Evolutionary conservation across 331 rosid genomes (phyloP).

Genomic region (Ulmus americana): DNA sequence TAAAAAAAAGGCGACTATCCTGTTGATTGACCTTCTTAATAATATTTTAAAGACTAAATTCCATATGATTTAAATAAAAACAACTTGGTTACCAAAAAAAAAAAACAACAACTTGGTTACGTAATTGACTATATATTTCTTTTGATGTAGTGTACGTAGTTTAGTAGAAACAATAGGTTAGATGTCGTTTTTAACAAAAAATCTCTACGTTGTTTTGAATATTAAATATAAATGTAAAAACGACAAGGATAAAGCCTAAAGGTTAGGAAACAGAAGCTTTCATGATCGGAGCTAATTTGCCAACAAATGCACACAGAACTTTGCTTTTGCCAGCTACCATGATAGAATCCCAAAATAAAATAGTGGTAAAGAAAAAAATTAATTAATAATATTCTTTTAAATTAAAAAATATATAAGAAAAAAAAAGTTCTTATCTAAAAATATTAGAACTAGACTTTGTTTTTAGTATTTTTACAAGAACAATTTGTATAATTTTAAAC

Average conservation of each 20-base stretch:
- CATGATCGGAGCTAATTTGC: constrained; percentile 13
- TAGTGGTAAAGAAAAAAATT: not conserved
- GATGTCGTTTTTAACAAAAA: constrained; percentile 12
- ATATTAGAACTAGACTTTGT: too few relatives aligned
- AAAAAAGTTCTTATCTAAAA: too few relatives aligned
- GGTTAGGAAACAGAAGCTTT: constrained; percentile 13
- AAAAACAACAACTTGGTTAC: not conserved
- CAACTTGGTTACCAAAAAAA: not conserved
- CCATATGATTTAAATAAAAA: too few relatives aligned
- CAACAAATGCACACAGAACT: constrained; percentile 2
- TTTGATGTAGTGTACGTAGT: not conserved
- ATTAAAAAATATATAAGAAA: too few relatives aligned
- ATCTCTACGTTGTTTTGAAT: not conserved
- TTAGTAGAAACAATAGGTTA: constrained; percentile 13
- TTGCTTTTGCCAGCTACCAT: constrained; percentile 29
- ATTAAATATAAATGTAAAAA: not conserved
- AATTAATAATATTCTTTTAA: too few relatives aligned
- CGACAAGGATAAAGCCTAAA: not conserved
- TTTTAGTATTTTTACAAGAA: too few relatives aligned
- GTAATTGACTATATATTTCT: not conserved
- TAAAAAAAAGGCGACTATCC: too few relatives aligned
- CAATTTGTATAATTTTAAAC: too few relatives aligned
- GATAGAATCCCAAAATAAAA: constrained; percentile 8
- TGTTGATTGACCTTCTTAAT: constrained; percentile 1
- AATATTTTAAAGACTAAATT: not conserved